A percentile compares a stretch with the other conserved stretches of the same genome.
Evolutionary conservation across 2,329 filamentous ascomycete species (phyloP).

Genomic region (Fusarium tricinctum): DNA sequence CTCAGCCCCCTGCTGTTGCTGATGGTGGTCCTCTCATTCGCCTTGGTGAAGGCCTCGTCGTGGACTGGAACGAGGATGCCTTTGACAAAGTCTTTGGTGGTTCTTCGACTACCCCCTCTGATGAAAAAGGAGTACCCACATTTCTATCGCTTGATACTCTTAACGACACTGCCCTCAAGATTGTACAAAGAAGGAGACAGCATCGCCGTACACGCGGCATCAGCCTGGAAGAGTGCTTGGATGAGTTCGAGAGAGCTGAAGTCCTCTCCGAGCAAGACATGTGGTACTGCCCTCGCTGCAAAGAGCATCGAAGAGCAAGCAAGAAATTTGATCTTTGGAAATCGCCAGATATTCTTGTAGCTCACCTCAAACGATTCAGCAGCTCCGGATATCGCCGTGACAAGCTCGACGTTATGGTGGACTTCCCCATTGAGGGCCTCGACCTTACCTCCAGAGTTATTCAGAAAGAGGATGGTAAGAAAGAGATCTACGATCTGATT

Average conservation of each 20-base stretch:
- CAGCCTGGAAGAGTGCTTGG: conserved; percentile 88
- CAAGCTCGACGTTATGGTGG: conserved; percentile 91
- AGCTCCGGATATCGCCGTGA: conserved; percentile 85
- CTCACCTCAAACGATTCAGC: conserved; percentile 96
- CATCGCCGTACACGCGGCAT: conserved; percentile 73
- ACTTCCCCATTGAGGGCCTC: conserved; percentile 90
- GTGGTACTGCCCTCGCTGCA: conserved; percentile 98
- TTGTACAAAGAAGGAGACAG: conserved; percentile 74
- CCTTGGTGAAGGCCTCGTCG: conserved; percentile 85
- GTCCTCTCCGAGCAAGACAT: conserved; percentile 94
- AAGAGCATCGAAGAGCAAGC: conserved; percentile 89
- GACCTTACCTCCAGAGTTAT: conserved; percentile 86
- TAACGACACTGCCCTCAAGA: conserved; percentile 74
- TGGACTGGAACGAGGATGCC: conserved; percentile 84
- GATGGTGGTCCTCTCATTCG: conserved; percentile 77
- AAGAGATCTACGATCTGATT: conserved; percentile 91
- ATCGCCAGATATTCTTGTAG: conserved; percentile 91
- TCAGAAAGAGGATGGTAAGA: conserved; percentile 83
- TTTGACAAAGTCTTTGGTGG: conserved; percentile 78
- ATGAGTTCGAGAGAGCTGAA: conserved; percentile 95
- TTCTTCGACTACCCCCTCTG: conserved; percentile 52
- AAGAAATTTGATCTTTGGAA: conserved; percentile 99
- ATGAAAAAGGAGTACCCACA: conserved; percentile 71
- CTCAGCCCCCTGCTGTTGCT: conserved; percentile 56
- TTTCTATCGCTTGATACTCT: conserved; percentile 67